These are phyloP conservation scores for Apocynum venetum DNA, from an alignment of 257 asterid species.

Conservation along the genomic window DNA sequence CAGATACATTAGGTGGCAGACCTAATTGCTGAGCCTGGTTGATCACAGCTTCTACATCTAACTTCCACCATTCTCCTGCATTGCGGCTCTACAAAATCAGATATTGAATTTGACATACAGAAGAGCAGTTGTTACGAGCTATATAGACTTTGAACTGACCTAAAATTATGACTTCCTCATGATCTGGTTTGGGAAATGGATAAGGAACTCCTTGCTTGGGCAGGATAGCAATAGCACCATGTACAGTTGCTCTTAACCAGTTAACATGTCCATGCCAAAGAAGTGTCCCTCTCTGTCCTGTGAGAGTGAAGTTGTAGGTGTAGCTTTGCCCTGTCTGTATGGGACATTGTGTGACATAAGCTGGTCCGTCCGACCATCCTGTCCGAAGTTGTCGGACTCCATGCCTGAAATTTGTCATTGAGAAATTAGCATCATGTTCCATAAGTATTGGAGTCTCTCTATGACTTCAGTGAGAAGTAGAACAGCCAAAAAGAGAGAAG, in stretches of 20 bases:
- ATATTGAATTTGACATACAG: background rate
- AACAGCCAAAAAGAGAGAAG: background rate
- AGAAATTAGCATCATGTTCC: background rate
- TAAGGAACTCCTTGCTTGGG: conserved; percentile 57
- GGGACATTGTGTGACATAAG: conserved; percentile 68
- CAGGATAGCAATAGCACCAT: conserved; percentile 68
- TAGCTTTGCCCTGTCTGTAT: conserved; percentile 63
- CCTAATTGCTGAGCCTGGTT: conserved; percentile 32
- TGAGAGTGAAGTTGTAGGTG: conserved; percentile 55
- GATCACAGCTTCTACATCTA: conserved; percentile 35
- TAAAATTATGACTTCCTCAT: conserved; percentile 55
- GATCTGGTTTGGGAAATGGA: conserved; percentile 67
- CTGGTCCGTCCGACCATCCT: conserved; percentile 85
- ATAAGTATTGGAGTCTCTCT: background rate
- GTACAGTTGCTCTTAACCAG: conserved; percentile 71
- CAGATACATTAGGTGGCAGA: conserved; percentile 32
- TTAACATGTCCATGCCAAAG: conserved; percentile 68
- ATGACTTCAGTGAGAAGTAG: no score
- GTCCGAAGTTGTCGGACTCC: conserved; percentile 68
- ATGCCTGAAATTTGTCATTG: conserved; percentile 44
- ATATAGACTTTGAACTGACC: conserved; percentile 27
- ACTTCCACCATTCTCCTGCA: conserved; percentile 46
- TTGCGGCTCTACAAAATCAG: background rate
- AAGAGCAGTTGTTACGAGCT: background rate
- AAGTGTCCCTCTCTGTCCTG: conserved; percentile 72